Conservation (phyloP, 2,329 filamentous ascomycete species). For the Kalaharituber pfeilii region DNA sequence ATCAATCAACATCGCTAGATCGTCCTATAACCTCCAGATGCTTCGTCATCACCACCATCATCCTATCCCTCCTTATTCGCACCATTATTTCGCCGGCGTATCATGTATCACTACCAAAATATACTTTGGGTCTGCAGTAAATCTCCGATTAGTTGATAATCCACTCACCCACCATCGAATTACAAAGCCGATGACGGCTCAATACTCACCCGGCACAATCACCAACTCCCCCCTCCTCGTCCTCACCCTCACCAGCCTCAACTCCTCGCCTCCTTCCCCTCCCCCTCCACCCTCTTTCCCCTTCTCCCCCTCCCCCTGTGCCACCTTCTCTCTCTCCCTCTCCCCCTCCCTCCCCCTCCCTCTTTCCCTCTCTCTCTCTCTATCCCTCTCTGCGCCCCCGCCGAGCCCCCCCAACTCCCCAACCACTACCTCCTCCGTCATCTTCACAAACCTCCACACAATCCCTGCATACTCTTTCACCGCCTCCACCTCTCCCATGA, state of each 20-base stretch:
- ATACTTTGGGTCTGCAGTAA: slow-evolving; percentile 57
- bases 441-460: slow-evolving; percentile 59
- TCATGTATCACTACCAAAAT: slow-evolving; percentile 66
- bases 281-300: background rate
- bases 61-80: background rate
- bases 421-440: slow-evolving; percentile 50
- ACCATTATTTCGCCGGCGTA: slow-evolving; percentile 45
- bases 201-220: slow-evolving; percentile 46
- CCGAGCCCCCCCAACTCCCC: slow-evolving; percentile 27
- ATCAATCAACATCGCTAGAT: no score
- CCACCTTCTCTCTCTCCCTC: background rate
- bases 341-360: background rate
- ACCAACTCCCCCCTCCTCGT: slow-evolving; percentile 77
- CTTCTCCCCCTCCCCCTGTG: background rate
- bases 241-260: slow-evolving; percentile 56
- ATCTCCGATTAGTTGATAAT: slow-evolving; percentile 2
- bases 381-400: slow-evolving; percentile 4
- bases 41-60: no score
- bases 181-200: no score
- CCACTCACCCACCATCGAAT: background rate
- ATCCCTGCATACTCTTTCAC: slow-evolving; percentile 53
- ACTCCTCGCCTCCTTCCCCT: slow-evolving; percentile 43
- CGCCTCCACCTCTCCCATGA: background rate
- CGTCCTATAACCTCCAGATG: no score
- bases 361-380: no score